A percentile compares a stretch with the other conserved stretches of the same genome.
phyloP scores from a whole-genome alignment of 371 early-diverging fungal species.

The Apophysomyces variabilis region DNA sequence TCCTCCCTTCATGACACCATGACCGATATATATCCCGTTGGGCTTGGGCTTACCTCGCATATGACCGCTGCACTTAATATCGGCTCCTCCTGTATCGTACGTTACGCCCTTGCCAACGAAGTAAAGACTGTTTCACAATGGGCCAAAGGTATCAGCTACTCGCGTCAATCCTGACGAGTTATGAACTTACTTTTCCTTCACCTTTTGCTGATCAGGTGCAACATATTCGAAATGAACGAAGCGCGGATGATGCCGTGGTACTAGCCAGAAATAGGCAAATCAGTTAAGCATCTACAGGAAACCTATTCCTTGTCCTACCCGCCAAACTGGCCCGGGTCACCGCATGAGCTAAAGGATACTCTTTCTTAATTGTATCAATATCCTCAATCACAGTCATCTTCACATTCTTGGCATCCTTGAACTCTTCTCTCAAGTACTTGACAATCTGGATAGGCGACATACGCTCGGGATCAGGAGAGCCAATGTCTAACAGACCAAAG shows the following conservation, averaged over 20 bases:
- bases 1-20: not conserved
- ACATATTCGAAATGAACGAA: constrained; percentile 82
- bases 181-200: constrained; percentile 78
- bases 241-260: constrained; percentile 76
- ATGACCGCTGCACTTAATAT: constrained; percentile 81
- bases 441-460: constrained; percentile 83
- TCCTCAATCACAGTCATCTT: constrained; percentile 71
- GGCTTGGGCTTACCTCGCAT: constrained; percentile 67
- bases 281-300: not conserved
- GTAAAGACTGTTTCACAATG: constrained; percentile 58
- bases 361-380: constrained; percentile 66
- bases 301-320: constrained; percentile 34
- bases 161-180: not conserved
- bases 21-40: not conserved
- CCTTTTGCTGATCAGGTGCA: constrained; percentile 73
- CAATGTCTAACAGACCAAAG: constrained; percentile 61
- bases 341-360: constrained; percentile 86
- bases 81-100: constrained; percentile 91
- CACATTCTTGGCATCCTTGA: constrained; percentile 52
- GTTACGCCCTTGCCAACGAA: constrained; percentile 93
- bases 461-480: constrained; percentile 85
- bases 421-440: constrained; percentile 67
- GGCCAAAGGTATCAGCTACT: constrained; percentile 7
- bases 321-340: constrained; percentile 80
- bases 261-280: constrained; percentile 26